A percentile compares a stretch with the other conserved stretches of the same genome.
These are phyloP conservation scores for Chlamydomonas sp. DNA, from an alignment of 139 green algal genomes.

Conservation along the genomic window DNA sequence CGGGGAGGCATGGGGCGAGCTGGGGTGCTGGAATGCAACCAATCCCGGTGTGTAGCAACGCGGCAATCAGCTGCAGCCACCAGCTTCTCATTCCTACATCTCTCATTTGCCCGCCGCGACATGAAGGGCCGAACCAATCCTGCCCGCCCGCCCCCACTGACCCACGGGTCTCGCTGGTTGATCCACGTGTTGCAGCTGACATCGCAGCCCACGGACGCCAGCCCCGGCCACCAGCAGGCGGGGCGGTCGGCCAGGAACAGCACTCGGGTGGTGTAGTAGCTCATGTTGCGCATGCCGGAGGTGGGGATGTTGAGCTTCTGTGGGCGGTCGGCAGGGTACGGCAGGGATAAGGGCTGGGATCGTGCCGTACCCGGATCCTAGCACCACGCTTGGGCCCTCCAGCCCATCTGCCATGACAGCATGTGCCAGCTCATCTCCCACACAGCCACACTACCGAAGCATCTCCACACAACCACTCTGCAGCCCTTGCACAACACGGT, in stretches of 20 bases:
- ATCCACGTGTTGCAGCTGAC: conserved; percentile 9
- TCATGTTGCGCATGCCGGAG: neutral
- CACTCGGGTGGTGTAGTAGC: neutral
- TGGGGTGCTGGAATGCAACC: too few species aligned
- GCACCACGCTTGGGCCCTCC: too few species aligned
- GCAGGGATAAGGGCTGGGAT: too few species aligned
- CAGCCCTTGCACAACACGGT: neutral
- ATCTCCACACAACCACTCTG: neutral
- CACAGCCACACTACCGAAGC: neutral
- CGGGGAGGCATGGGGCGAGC: too few species aligned
- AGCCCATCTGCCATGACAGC: too few species aligned
- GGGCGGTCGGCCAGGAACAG: neutral
- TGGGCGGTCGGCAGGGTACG: too few species aligned
- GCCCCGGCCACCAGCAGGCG: neutral
- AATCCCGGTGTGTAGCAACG: too few species aligned
- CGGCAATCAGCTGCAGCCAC: too few species aligned
- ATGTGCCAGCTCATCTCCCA: neutral
- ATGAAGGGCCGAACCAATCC: too few species aligned
- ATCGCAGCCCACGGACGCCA: neutral
- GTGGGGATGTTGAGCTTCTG: neutral
- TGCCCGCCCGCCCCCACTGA: neutral
- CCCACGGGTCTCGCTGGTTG: neutral
- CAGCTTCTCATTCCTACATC: too few species aligned
- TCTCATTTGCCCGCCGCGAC: too few species aligned
- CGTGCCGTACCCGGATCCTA: too few species aligned